phyloP scores from a whole-genome alignment of 129 eudicot genomes.

The Lactuca sativa region DNA sequence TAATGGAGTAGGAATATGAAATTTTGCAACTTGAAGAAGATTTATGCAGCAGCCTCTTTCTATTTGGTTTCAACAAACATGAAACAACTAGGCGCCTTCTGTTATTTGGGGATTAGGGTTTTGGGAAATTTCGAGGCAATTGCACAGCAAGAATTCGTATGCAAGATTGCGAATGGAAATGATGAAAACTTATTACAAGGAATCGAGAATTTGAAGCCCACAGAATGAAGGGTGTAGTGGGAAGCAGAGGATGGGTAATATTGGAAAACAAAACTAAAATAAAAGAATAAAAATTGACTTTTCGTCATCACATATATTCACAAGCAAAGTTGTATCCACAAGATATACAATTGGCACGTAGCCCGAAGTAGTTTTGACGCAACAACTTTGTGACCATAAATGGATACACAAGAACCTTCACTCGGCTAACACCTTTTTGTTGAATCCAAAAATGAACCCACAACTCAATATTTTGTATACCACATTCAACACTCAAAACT shows the following conservation, averaged over 20 bases:
- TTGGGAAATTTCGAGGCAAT: neutral
- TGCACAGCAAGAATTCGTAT: conserved; percentile 15
- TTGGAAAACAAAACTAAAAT: neutral
- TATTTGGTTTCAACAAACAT: neutral
- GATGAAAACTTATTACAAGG: neutral
- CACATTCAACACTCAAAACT: too few relatives aligned
- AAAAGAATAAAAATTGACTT: neutral
- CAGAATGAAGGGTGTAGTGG: conserved; percentile 10
- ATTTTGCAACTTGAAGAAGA: conserved; percentile 11
- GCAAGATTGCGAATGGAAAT: neutral
- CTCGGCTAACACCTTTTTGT: neutral
- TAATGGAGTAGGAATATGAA: conserved; percentile 5
- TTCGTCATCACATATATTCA: neutral
- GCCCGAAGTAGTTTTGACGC: neutral
- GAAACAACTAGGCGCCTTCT: neutral
- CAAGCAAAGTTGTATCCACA: neutral
- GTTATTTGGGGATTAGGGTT: conserved; percentile 27
- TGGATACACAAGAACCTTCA: neutral
- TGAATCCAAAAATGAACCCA: neutral
- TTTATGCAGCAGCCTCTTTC: conserved; percentile 13
- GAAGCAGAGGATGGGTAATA: neutral
- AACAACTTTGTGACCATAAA: neutral
- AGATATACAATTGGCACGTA: neutral
- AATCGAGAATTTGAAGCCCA: conserved; percentile 24
- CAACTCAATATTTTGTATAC: neutral